Evolutionary conservation across 495 filamentous ascomycete species (phyloP).

Genomic region (Neurospora intermedia): DNA sequence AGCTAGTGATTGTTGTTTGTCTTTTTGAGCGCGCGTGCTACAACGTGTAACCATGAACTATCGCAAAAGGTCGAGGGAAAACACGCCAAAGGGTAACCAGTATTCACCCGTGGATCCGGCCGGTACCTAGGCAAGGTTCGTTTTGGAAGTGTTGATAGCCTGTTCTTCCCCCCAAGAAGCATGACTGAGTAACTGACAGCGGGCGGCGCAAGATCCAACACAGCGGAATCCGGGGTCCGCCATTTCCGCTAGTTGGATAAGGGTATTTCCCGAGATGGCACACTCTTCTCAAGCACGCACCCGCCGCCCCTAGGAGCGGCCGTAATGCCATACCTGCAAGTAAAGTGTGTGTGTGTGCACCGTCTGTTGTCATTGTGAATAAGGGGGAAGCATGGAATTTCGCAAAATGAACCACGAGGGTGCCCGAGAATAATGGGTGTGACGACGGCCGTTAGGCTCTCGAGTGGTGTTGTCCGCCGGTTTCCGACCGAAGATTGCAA

Average conservation of each 20-base stretch:
- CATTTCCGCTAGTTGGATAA: background rate
- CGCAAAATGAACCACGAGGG: background rate
- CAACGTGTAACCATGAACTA: background rate
- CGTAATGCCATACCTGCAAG: background rate
- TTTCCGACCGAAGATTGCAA: background rate
- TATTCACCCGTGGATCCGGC: background rate
- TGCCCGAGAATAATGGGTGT: background rate
- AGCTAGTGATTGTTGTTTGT: background rate
- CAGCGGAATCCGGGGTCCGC: slow-evolving; percentile 5
- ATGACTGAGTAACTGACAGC: background rate
- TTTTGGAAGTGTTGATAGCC: background rate
- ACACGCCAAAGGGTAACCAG: background rate
- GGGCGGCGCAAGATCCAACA: slow-evolving; percentile 3
- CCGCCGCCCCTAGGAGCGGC: background rate
- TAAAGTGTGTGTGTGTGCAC: background rate
- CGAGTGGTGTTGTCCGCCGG: background rate
- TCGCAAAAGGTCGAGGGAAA: background rate
- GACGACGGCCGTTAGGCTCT: background rate
- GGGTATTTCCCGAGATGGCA: background rate
- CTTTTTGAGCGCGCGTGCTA: background rate
- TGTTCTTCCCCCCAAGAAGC: background rate
- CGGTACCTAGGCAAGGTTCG: background rate
- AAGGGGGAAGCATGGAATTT: background rate
- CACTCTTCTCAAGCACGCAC: background rate
- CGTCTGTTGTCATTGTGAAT: background rate